Conservation (phyloP, 2,329 filamentous ascomycete genomes). For the Chaetomiaceae sp. region DNA sequence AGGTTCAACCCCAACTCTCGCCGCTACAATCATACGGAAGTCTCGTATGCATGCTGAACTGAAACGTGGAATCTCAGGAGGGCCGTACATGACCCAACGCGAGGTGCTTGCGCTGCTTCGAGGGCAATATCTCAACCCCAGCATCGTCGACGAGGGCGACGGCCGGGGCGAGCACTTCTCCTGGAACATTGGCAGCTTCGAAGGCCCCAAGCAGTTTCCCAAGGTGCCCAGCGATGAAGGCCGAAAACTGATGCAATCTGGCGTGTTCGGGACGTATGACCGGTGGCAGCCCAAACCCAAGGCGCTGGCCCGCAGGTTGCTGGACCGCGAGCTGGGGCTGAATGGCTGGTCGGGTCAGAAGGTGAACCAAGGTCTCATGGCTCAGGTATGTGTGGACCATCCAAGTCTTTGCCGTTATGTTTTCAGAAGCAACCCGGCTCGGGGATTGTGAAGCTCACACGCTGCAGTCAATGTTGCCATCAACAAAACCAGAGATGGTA, state of each 20-base stretch:
- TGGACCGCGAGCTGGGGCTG: slow-evolving; percentile 78
- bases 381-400: slow-evolving; percentile 48
- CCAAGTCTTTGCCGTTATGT: not conserved
- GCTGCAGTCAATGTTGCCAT: slow-evolving; percentile 65
- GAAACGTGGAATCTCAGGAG: slow-evolving; percentile 4
- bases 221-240: slow-evolving; percentile 77
- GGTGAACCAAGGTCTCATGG: slow-evolving; percentile 59
- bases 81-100: slow-evolving; percentile 18
- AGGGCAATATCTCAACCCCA: slow-evolving; percentile 20
- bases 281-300: slow-evolving; percentile 43
- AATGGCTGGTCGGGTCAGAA: slow-evolving; percentile 53
- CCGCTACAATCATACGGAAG: too few relatives aligned
- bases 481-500: slow-evolving; percentile 72
- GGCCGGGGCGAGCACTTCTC: slow-evolving; percentile 32
- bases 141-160: slow-evolving; percentile 22
- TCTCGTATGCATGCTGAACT: slow-evolving; percentile 11
- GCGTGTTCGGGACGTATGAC: slow-evolving; percentile 68
- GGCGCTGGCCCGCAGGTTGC: slow-evolving; percentile 61
- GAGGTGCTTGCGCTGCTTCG: slow-evolving; percentile 24
- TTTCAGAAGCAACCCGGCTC: too few relatives aligned
- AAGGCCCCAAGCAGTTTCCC: slow-evolving; percentile 62
- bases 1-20: not conserved
- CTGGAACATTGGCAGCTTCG: slow-evolving; percentile 34
- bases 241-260: slow-evolving; percentile 70
- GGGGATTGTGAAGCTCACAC: slow-evolving; percentile 11